Percentiles rank a stretch among this genome's conserved stretches.
Conservation (phyloP, 306 rosid species). For the Acmispon strigosus region DNA sequence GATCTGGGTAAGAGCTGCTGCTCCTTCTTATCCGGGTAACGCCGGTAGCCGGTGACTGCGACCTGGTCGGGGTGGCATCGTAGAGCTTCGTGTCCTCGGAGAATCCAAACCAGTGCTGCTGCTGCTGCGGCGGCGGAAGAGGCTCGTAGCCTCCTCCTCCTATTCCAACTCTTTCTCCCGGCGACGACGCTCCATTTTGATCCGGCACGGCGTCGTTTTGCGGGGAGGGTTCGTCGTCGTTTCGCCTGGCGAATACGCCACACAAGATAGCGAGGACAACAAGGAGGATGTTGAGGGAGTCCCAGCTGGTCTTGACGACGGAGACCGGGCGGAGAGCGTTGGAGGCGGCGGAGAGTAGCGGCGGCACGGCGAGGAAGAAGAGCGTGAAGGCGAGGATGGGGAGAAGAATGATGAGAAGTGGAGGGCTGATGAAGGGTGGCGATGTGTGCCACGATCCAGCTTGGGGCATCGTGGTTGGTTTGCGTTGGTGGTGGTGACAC, state of each 20-base stretch:
- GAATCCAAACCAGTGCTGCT: conserved; percentile 38
- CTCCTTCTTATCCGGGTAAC: conserved; percentile 44
- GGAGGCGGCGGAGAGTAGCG: conserved; percentile 48
- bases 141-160: conserved; percentile 3
- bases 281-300: conserved; percentile 61
- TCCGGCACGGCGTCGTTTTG: not conserved
- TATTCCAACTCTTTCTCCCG: not conserved
- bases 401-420: conserved; percentile 58
- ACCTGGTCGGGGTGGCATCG: not conserved
- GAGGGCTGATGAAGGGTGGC: conserved; percentile 54
- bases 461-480: conserved; percentile 41
- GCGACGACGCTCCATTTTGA: not conserved
- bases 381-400: conserved; percentile 43
- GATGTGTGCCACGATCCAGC: conserved; percentile 37
- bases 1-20: conserved; percentile 90
- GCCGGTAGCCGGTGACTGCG: conserved; percentile 22
- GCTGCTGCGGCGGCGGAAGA: not conserved
- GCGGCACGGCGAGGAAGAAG: conserved; percentile 55
- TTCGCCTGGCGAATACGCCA: conserved; percentile 52
- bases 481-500: not conserved
- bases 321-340: conserved; percentile 41
- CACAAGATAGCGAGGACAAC: conserved; percentile 62
- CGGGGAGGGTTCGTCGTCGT: conserved; percentile 39
- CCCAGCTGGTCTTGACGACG: conserved; percentile 71
- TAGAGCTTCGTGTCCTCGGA: conserved; percentile 24